Base-by-base conservation (phyloP, 2,329 filamentous ascomycete genomes). In the Reticulascus tulasneorum region DNA sequence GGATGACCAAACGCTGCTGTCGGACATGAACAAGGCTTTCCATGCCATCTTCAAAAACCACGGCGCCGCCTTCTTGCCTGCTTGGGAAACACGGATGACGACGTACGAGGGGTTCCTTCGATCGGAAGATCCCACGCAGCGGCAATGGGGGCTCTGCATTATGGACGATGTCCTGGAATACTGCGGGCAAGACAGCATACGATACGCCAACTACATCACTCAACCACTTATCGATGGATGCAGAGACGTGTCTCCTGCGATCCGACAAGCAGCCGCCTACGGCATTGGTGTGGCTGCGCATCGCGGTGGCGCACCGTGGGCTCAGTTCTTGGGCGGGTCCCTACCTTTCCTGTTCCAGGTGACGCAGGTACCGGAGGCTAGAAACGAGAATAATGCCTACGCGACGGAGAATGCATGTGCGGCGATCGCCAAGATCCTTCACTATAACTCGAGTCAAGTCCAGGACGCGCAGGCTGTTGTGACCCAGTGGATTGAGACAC, bases 1-100 rank as follows among this genome's bases (percentile, higher is more conserved):
- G 60, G 93, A 98, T 50, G 93, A 98, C 57, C 91, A 97, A 64
- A 95, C 89, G 16, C 74, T 98, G 13, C 75, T 98, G 27, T 95
- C 90, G 2, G 93, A 98, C 56, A 98, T 98, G 93, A 98, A 98
- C 78, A 98, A 98, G 72, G 91, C 93, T 1, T 98, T 94, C 76
- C 93, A 98, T 64, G 91, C 89, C 42, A 88, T 98, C 48, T 98
- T 98, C 75, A 97, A 97, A 72, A 90, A 95, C 66, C 89, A 96
- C 58, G 86, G 87, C 17, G 73, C 80, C 9, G 69, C 75, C 9
- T 98, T 98, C 72, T 73, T 98, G 35, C 84, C 82, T 6, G 73
- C 87, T 26, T 98, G 91, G 90, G 86, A 95, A 58, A 78, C 79
- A 35, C 73, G 98, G 17, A 79, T 95, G 60, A 69, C 75, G 9